Evolutionary conservation across 805 yeast genomes (phyloP).

Genomic region (Hagleromyces aurorensis): DNA sequence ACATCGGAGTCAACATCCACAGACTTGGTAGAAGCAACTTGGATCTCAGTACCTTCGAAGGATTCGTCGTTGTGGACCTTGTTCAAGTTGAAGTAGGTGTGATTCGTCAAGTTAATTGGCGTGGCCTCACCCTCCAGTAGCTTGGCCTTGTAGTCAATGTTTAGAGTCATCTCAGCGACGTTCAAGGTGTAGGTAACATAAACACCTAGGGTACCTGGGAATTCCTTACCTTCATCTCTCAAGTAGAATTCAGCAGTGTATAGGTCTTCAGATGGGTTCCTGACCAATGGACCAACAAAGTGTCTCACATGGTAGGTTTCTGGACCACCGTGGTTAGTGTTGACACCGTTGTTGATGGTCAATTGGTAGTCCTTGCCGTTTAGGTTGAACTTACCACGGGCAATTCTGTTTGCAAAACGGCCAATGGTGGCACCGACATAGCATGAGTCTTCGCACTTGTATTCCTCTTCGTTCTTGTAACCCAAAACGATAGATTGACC

Average conservation of each 20-base stretch:
- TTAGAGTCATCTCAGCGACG: slow-evolving; percentile 31
- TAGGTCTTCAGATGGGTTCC: slow-evolving; percentile 24
- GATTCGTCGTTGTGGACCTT: slow-evolving; percentile 23
- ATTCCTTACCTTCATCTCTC: slow-evolving; percentile 44
- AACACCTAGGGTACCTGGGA: slow-evolving; percentile 49
- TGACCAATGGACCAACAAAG: slow-evolving; percentile 47
- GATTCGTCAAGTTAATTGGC: slow-evolving; percentile 52
- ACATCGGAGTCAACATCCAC: slow-evolving; percentile 37
- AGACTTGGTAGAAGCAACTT: slow-evolving; percentile 33
- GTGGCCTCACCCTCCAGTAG: slow-evolving; percentile 35
- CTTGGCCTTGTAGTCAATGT: slow-evolving; percentile 38
- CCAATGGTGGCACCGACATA: slow-evolving; percentile 62
- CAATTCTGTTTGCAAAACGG: slow-evolving; percentile 54
- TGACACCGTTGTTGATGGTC: slow-evolving; percentile 36
- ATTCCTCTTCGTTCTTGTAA: slow-evolving; percentile 31
- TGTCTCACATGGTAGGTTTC: slow-evolving; percentile 43
- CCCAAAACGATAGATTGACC: slow-evolving; percentile 37
- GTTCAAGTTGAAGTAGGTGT: slow-evolving; percentile 49
- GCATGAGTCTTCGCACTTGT: slow-evolving; percentile 33
- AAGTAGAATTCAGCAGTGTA: slow-evolving; percentile 34
- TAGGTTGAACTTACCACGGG: slow-evolving; percentile 36
- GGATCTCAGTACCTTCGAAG: slow-evolving; percentile 34
- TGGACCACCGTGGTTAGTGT: slow-evolving; percentile 48
- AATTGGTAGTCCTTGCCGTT: slow-evolving; percentile 36
- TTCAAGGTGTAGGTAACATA: slow-evolving; percentile 40